Percentiles rank a stretch among this genome's conserved stretches.
These are phyloP conservation scores for Gossypium trilobum DNA, from an alignment of 441 rosid species.

Conservation along the genomic window DNA sequence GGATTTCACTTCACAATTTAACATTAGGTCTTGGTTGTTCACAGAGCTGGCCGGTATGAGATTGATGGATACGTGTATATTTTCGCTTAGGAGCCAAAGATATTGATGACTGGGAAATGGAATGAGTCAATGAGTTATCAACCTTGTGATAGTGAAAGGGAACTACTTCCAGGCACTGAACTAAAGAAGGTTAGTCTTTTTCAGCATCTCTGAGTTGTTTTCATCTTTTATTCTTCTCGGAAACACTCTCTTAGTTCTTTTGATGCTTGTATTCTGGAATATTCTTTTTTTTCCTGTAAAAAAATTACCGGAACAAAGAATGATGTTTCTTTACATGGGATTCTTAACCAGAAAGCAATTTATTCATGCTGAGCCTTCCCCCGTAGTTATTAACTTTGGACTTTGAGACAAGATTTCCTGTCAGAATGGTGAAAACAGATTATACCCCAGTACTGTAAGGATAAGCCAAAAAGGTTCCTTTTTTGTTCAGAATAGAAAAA, in stretches of 20 bases:
- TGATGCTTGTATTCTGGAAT: too few species aligned
- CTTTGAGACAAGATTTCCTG: not conserved
- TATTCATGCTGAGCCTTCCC: not conserved
- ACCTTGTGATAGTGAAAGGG: too few species aligned
- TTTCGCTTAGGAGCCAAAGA: conserved; percentile 83
- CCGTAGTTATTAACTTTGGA: not conserved
- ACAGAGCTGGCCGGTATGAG: conserved; percentile 94
- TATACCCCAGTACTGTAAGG: not conserved
- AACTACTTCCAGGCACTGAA: too few species aligned
- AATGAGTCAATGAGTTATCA: conserved; percentile 33
- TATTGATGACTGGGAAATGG: conserved; percentile 97
- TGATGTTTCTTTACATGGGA: not conserved
- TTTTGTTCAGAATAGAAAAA: not conserved
- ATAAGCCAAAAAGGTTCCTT: not conserved
- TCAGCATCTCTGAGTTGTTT: too few species aligned
- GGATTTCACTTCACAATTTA: not conserved
- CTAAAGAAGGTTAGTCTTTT: too few species aligned
- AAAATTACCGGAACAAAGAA: too few species aligned
- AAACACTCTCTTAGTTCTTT: too few species aligned
- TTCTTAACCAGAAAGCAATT: not conserved
- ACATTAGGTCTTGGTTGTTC: conserved; percentile 5
- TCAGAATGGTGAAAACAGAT: not conserved
- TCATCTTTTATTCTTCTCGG: too few species aligned
- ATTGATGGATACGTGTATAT: conserved; percentile 94
- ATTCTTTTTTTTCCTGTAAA: too few species aligned